Conservation (phyloP, 108 stramenopile species). For the Pseudonitzschia pungens region DNA sequence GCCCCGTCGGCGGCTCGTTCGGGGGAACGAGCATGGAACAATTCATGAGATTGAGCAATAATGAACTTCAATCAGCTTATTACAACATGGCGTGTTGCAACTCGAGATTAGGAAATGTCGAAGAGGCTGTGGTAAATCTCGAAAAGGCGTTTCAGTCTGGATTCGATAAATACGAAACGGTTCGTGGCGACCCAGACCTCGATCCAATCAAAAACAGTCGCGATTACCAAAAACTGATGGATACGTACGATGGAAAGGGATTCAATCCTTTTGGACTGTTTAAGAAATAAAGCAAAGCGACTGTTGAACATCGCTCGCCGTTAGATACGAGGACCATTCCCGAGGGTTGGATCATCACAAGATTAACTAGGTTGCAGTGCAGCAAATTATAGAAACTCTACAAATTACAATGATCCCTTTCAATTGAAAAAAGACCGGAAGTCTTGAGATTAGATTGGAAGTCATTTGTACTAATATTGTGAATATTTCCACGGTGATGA, state of each 20-base stretch:
- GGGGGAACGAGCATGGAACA: constrained; percentile 59
- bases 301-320: too few species aligned
- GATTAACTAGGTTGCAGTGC: too few species aligned
- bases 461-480: too few species aligned
- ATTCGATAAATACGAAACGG: constrained; percentile 77
- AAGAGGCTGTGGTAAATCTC: constrained; percentile 60
- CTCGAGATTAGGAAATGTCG: constrained; percentile 57
- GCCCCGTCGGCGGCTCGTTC: constrained; percentile 73
- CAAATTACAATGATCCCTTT: too few species aligned
- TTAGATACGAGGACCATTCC: too few species aligned
- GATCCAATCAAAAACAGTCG: constrained; percentile 38
- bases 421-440: too few species aligned
- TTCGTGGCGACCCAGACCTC: constrained; percentile 76
- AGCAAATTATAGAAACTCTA: too few species aligned
- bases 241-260: constrained; percentile 51
- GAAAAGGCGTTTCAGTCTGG: constrained; percentile 70
- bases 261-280: constrained; percentile 75
- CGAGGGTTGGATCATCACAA: too few species aligned
- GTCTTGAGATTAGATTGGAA: too few species aligned
- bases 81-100: constrained; percentile 85
- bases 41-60: constrained; percentile 65
- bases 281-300: constrained; percentile 1
- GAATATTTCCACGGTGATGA: too few species aligned
- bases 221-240: constrained; percentile 68
- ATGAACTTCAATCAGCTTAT: constrained; percentile 82